Evolutionary conservation across 306 rosid species (phyloP).

Genomic region (Trichosanthes cucumerina): DNA sequence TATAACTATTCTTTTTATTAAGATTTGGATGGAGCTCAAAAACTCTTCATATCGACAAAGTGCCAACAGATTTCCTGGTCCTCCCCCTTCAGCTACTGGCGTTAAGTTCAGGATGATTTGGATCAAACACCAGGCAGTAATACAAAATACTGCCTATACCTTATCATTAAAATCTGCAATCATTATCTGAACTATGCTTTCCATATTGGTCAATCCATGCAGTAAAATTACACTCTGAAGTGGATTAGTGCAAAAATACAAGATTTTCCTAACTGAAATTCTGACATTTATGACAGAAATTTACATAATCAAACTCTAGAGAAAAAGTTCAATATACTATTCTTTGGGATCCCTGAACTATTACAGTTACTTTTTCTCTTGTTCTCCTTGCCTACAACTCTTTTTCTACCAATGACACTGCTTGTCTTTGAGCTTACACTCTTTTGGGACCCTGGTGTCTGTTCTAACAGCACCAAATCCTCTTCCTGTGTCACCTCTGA

Average conservation of each 20-base stretch:
- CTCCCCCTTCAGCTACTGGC: not conserved
- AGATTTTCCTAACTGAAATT: not conserved
- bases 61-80: not conserved
- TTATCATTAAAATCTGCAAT: not conserved
- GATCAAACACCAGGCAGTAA: not conserved
- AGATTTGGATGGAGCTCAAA: not conserved
- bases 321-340: slow-evolving; percentile 68
- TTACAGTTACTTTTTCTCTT: slow-evolving; percentile 33
- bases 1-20: too few relatives aligned
- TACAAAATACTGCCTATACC: not conserved
- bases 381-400: slow-evolving; percentile 29
- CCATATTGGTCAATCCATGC: not conserved
- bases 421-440: slow-evolving; percentile 48
- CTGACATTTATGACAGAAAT: not conserved
- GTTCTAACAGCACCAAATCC: slow-evolving; percentile 23
- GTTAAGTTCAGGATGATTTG: not conserved
- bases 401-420: slow-evolving; percentile 24
- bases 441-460: slow-evolving; percentile 43
- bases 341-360: slow-evolving; percentile 25
- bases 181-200: not conserved
- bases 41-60: not conserved
- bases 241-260: not conserved
- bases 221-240: not conserved
- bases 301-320: slow-evolving; percentile 37
- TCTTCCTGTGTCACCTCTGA: slow-evolving; percentile 46